Base-by-base conservation (phyloP, 2,329 filamentous ascomycete species). In the Ascochyta clinopodiicola region DNA sequence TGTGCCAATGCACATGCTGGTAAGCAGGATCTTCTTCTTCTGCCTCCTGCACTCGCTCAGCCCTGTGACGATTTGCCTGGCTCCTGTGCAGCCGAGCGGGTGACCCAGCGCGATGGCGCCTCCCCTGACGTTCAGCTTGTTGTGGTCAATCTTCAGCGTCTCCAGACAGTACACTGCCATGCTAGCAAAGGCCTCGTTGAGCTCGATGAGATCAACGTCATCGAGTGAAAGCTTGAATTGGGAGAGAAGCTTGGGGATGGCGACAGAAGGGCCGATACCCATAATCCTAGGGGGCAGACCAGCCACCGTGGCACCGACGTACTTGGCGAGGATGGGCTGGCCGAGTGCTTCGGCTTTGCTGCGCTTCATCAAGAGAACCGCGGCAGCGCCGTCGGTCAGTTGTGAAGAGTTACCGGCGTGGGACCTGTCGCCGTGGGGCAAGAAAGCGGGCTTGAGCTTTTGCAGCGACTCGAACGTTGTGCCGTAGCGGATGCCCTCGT, bases 181-280 rank as follows among this genome's bases (percentile, higher is more conserved):
- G 47, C 90, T 95, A 21, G 93, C 94, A 71, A 99, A 99, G 1
- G 95, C 95, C 84, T 99, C 95, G 81, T 99, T 99, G 73, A 99
- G 79, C 84, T 98, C 95, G 66, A 94, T 83, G 32, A 98, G 84
- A 72, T 99, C 95, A 59, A 95, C 85, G 68, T 98, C 95, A 56
- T 88, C 85, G 49, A 96, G 81, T 22, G 83, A 85, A 58, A 99
- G 78, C 77, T 89, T 87, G 83, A 89, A 87, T 80, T 95, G 88
- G 71, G 79, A 78, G 40, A 99, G 85, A 27, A 99, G 86, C 85
- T 99, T 99, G 60, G 86, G 86, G 59, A 88, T 86, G 19, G 85
- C 86, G 62, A 86, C 77, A 38, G 87, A 87, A 32, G 91, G 91
- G 51, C 91, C 91, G 64, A 98, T 96, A 62, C 94, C 95, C 95